These are phyloP conservation scores for Stagonosporopsis chrysanthemi DNA, from an alignment of 2,329 filamentous ascomycete species.

Conservation along the genomic window DNA sequence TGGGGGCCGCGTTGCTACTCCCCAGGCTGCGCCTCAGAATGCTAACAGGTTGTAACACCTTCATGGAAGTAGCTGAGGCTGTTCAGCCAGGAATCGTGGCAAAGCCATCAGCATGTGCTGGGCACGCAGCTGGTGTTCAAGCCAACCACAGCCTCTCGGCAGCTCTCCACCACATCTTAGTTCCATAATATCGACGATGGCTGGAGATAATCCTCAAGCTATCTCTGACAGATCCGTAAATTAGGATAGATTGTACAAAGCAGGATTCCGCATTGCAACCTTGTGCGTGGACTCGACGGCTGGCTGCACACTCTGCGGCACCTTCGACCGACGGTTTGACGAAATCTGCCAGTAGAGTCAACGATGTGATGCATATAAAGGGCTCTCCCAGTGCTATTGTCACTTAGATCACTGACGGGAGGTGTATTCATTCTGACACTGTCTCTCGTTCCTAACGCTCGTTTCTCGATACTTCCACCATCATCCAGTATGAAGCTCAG, in stretches of 20 bases:
- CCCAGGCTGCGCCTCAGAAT: not conserved
- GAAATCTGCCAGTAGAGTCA: not conserved
- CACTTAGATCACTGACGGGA: slow-evolving; percentile 6
- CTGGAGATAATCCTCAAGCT: not conserved
- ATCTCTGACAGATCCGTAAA: not conserved
- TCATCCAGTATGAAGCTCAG: slow-evolving; percentile 33
- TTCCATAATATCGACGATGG: not conserved
- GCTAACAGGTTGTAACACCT: not conserved
- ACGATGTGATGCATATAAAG: slow-evolving; percentile 26
- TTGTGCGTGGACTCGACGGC: slow-evolving; percentile 23
- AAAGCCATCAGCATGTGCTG: not conserved
- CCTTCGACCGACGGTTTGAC: not conserved
- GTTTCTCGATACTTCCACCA: slow-evolving; percentile 1
- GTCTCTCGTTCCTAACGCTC: slow-evolving; percentile 23
- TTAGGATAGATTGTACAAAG: slow-evolving; percentile 18
- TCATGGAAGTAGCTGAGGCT: not conserved
- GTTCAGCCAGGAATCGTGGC: not conserved
- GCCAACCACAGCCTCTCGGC: not conserved
- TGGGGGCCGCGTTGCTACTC: slow-evolving; percentile 4
- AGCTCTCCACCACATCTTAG: not conserved
- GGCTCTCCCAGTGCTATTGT: not conserved
- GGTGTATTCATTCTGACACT: slow-evolving; percentile 19
- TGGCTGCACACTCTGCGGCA: slow-evolving; percentile 10
- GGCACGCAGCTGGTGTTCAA: not conserved
- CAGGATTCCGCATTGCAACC: slow-evolving; percentile 32